Evolutionary conservation across 2,329 filamentous ascomycete genomes (phyloP).

Genomic region (Fusarium nodosum): DNA sequence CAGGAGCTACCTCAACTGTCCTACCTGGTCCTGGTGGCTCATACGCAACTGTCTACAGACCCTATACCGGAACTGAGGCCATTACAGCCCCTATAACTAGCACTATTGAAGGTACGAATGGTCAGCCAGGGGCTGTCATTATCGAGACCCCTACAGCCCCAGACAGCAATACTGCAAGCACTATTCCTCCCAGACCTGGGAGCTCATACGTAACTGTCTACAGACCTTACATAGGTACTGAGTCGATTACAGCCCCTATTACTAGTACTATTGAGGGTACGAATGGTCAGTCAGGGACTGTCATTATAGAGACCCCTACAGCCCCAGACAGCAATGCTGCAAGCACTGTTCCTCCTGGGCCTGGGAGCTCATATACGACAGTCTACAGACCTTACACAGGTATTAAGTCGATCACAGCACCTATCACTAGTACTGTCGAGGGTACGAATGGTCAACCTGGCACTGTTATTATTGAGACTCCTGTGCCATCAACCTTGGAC

Average conservation of each 20-base stretch:
- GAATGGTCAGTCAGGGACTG: background rate
- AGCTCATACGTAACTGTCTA: slow-evolving; percentile 1
- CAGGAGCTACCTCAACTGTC: background rate
- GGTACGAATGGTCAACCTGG: slow-evolving; percentile 4
- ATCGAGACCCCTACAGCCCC: slow-evolving; percentile 16
- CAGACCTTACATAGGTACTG: background rate
- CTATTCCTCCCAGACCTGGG: background rate
- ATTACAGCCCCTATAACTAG: background rate
- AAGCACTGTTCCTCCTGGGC: background rate
- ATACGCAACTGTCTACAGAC: slow-evolving; percentile 3
- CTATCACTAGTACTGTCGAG: slow-evolving; percentile 1
- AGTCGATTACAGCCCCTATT: background rate
- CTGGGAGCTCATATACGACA: slow-evolving; percentile 4
- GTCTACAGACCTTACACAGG: slow-evolving; percentile 21
- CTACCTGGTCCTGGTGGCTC: background rate
- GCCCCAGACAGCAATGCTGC: background rate
- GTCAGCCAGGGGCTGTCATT: slow-evolving; percentile 25
- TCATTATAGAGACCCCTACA: background rate
- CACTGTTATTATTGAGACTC: background rate
- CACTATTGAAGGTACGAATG: slow-evolving; percentile 15
- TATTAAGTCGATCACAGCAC: background rate
- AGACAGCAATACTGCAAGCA: background rate
- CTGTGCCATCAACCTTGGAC: background rate
- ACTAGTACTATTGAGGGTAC: background rate
- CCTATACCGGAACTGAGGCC: background rate